A percentile compares a stretch with the other conserved stretches of the same genome.
These are phyloP conservation scores for Gossypium davidsonii DNA, from an alignment of 441 rosid species.

Conservation along the genomic window DNA sequence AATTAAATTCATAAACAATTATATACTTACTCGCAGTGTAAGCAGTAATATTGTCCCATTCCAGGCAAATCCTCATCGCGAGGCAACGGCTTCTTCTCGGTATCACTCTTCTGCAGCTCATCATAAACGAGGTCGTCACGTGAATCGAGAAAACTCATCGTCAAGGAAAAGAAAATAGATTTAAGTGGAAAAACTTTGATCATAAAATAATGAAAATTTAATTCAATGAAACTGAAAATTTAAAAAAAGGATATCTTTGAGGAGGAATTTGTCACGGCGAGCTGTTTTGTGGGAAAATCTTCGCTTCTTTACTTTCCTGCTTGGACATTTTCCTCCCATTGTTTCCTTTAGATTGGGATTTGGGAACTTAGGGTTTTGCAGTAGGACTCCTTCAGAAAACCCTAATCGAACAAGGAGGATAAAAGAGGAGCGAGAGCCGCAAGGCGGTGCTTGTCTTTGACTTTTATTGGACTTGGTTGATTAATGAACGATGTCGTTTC, in stretches of 20 bases:
- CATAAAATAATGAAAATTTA: not conserved
- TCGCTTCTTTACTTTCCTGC: conserved; percentile 92
- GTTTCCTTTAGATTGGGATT: not conserved
- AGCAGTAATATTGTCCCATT: conserved; percentile 91
- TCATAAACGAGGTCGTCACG: conserved; percentile 47
- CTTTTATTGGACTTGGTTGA: not conserved
- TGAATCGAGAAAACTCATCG: conserved; percentile 6
- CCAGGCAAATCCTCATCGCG: conserved; percentile 86
- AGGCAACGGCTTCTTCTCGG: conserved; percentile 44
- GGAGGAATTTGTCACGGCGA: conserved; percentile 70
- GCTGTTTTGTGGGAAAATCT: conserved; percentile 83
- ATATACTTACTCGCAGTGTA: conserved; percentile 85
- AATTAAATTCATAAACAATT: not conserved
- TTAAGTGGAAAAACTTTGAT: not conserved
- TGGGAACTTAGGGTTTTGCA: conserved; percentile 6
- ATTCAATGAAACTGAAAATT: not conserved
- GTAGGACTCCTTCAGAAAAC: conserved; percentile 5
- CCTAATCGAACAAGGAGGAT: conserved; percentile 14
- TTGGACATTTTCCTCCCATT: conserved; percentile 76
- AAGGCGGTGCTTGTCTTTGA: not conserved
- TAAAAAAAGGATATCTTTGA: conserved; percentile 67
- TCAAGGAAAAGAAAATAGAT: conserved; percentile 30
- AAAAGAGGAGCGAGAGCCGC: not conserved
- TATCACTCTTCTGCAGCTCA: conserved; percentile 62
- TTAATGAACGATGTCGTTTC: not conserved